Conservation (phyloP, 1,284 basidiomycete genomes). For the Irpex rosettiformis region DNA sequence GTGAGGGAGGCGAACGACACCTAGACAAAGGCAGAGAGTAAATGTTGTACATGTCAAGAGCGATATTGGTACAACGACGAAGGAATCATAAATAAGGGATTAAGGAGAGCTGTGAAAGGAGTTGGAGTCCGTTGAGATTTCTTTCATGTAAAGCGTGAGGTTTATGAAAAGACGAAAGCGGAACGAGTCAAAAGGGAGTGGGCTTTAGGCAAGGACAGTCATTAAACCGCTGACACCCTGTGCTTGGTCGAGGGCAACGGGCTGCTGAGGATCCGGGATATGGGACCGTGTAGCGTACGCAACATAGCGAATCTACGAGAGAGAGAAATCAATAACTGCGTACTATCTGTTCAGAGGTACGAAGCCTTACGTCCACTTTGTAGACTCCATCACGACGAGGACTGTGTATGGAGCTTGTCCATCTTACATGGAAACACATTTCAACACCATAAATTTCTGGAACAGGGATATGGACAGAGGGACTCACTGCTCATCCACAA, state of each 20-base stretch:
- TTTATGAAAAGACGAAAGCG: not conserved
- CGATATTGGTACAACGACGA: not conserved
- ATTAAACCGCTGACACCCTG: conserved; percentile 33
- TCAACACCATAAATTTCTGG: too few species aligned
- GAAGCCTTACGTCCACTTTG: conserved; percentile 51
- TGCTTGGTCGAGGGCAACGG: conserved; percentile 30
- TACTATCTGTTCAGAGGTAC: conserved; percentile 5
- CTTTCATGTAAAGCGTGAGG: not conserved
- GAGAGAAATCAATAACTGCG: not conserved
- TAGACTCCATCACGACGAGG: conserved; percentile 48
- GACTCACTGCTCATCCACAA: conserved; percentile 68
- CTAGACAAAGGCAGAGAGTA: not conserved
- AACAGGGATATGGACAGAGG: too few species aligned
- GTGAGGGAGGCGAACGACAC: not conserved
- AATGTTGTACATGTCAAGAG: not conserved
- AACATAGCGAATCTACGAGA: conserved; percentile 51
- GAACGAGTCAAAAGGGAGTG: not conserved
- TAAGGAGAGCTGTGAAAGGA: not conserved
- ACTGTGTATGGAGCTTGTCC: conserved; percentile 57
- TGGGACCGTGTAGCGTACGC: conserved; percentile 42
- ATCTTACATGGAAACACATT: too few species aligned
- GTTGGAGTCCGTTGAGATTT: conserved; percentile 2
- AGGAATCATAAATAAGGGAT: not conserved
- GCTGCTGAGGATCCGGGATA: conserved; percentile 29
- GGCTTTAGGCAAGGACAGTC: conserved; percentile 27